phyloP scores from a whole-genome alignment of 75 land plant genomes.

The Pseudotsuga menziesii region DNA sequence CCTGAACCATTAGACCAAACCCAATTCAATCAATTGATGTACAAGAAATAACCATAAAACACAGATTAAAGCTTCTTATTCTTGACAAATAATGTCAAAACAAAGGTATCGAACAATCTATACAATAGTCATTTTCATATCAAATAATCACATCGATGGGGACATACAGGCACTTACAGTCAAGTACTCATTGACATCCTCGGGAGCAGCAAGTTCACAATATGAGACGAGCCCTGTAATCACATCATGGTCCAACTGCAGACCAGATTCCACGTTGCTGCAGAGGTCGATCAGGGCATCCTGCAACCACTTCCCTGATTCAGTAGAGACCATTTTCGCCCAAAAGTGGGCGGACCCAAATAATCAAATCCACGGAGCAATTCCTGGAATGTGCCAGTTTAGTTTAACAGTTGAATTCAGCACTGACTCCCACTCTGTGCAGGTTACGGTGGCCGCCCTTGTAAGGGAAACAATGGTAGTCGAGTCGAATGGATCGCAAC shows the following conservation, averaged over 20 bases:
- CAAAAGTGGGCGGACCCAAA: neutral
- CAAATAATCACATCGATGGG: neutral
- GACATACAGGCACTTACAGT: constrained; percentile 17
- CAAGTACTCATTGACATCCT: constrained; percentile 83
- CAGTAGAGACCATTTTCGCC: neutral
- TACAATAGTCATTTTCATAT: neutral
- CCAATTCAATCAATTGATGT: no score
- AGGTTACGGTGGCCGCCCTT: no score
- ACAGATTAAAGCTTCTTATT: no score
- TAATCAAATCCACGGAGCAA: no score
- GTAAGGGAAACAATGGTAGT: no score
- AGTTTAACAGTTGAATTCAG: no score
- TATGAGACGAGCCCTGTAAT: constrained; percentile 81
- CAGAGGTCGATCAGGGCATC: constrained; percentile 41
- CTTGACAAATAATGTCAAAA: no score
- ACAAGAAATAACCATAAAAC: no score
- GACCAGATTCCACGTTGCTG: constrained; percentile 26
- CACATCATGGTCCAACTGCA: constrained; percentile 62
- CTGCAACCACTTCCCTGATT: constrained; percentile 52
- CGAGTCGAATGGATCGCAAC: no score
- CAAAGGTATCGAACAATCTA: neutral
- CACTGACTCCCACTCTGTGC: no score
- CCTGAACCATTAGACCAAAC: no score
- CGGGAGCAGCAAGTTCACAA: constrained; percentile 75
- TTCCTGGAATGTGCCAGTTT: no score